Base-by-base conservation (phyloP, 1,139 yeast species). In the Hanseniaspora gamundiae region DNA sequence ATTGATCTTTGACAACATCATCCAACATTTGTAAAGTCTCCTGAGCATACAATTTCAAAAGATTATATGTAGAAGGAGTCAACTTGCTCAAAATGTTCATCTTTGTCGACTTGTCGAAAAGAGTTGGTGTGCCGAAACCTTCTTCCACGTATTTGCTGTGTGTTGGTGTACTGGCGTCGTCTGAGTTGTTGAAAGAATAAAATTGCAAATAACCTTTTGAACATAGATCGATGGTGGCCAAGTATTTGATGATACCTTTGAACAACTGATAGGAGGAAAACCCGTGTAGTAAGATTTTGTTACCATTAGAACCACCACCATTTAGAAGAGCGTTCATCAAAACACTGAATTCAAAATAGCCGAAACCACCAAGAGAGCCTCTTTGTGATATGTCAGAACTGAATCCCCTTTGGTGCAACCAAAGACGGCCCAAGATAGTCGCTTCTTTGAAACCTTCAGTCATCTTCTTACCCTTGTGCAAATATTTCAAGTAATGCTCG, bases 221-320 rank as follows among this genome's bases (percentile, higher is more conserved):
- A 42, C 69, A 63, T 45, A 88, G 64, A 56, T 84, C 91, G 68
- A 79, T 78, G 2, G 85, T 74, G 1, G 96, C 93, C 48, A 91
- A 60, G 55, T 81, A 88, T 54, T 79, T 78, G 43, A 91, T 70
- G 2, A 86, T 77, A 57, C 94, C 95, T 60, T 85, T 87, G 67
- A 91, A 91, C 46, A 91, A 66, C 64, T 91, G 98, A 59, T 87
- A 91, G 26, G 94, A 81, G 3, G 95, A 85, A 60, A 83, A 88
- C 1, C 97, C 98, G 53, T 80, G 80, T 40, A 87, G 63, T 47
- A 91, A 68, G 28, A 86, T 79, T 55, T 78, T 80, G 55, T 80
- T 80, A 19, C 93, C 88, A 51, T 71, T 73, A 10, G 68, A 61
- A 43, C 94, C 93, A 53, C 95, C 95, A 52, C 96, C 95, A 51